Percentiles rank a stretch among this genome's conserved stretches.
Evolutionary conservation across 805 yeast species (phyloP).

Genomic region (Monosporozyma siamensis): DNA sequence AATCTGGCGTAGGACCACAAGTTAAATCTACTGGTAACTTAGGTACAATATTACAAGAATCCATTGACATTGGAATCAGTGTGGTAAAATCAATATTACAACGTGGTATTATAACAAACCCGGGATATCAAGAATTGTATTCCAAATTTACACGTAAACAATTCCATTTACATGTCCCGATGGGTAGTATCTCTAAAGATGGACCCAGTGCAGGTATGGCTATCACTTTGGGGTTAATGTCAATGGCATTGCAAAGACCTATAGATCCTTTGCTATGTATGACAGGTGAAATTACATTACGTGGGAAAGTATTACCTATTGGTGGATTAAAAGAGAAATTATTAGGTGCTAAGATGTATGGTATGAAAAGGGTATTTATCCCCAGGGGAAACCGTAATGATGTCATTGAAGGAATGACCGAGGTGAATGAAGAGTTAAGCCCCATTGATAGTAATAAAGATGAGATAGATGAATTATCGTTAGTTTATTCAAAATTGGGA

Average conservation of each 20-base stretch:
- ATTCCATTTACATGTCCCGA: constrained; percentile 82
- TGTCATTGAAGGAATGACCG: constrained; percentile 50
- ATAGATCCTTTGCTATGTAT: constrained; percentile 63
- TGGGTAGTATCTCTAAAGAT: constrained; percentile 71
- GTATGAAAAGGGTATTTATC: constrained; percentile 78
- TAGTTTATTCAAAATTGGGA: constrained; percentile 43
- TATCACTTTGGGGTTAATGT: constrained; percentile 71
- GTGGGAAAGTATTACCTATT: constrained; percentile 74
- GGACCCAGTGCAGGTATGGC: constrained; percentile 60
- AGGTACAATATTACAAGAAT: constrained; percentile 95
- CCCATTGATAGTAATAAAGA: not conserved
- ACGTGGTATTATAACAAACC: constrained; percentile 22
- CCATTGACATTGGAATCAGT: constrained; percentile 75
- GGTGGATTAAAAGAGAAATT: constrained; percentile 85
- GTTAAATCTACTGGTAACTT: constrained; percentile 82
- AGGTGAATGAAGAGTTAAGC: constrained; percentile 15
- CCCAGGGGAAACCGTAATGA: constrained; percentile 88
- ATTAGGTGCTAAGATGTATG: constrained; percentile 89
- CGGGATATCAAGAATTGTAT: constrained; percentile 17
- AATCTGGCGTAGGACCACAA: constrained; percentile 31
- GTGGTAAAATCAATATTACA: constrained; percentile 66
- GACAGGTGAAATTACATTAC: constrained; percentile 82
- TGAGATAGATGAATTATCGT: not conserved
- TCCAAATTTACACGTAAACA: constrained; percentile 61
- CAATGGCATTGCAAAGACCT: constrained; percentile 58